A percentile compares a stretch with the other conserved stretches of the same genome.
Evolutionary conservation across 176 grass and related monocot species (phyloP).

Genomic region (Themeda triandra): DNA sequence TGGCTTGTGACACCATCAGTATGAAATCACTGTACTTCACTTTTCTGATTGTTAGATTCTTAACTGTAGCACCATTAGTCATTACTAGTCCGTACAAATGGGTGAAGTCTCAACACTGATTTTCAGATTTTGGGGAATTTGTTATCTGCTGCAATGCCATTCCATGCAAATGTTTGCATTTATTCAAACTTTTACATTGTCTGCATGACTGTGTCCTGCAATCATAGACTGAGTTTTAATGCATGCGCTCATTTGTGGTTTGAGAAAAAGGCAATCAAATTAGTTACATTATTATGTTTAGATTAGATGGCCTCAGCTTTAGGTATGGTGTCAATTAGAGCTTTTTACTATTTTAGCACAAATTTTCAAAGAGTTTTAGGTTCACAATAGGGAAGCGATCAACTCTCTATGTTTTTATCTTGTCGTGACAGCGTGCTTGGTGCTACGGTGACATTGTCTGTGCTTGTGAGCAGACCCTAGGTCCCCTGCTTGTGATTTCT

Average conservation of each 20-base stretch:
- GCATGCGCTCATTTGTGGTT: neutral
- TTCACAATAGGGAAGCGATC: no score
- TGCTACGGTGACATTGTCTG: neutral
- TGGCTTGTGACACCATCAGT: neutral
- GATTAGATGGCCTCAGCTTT: no score
- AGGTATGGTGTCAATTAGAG: no score
- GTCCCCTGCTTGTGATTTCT: neutral
- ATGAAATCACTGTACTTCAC: neutral
- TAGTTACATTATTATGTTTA: neutral
- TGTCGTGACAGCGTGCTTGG: neutral
- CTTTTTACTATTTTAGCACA: no score
- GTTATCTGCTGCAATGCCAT: neutral
- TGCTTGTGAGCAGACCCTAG: neutral
- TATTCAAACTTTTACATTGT: neutral
- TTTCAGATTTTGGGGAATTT: neutral
- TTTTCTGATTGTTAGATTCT: neutral
- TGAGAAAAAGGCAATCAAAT: neutral
- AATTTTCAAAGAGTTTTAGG: no score
- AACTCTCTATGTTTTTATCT: neutral
- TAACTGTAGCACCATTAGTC: neutral
- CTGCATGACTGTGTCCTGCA: neutral
- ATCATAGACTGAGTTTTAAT: neutral
- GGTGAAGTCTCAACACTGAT: neutral
- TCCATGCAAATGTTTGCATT: neutral
- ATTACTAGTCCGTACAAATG: neutral